Percentiles rank a stretch among this genome's conserved stretches.
Conservation (phyloP, 1,139 yeast genomes). For the Pichia sp. region DNA sequence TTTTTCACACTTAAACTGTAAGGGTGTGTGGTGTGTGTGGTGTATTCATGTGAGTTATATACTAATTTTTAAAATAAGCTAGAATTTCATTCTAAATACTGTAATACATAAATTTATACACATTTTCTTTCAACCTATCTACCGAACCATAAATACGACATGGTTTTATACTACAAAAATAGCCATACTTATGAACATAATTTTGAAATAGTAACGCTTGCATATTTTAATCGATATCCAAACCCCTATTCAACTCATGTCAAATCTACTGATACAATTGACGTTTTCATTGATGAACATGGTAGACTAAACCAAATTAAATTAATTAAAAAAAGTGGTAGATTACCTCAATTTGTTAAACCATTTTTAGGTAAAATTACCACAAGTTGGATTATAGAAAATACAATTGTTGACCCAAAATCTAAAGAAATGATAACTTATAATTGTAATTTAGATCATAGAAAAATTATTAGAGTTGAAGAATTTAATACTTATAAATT, state of each 20-base stretch:
- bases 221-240: slow-evolving; percentile 81
- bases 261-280: slow-evolving; percentile 72
- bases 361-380: slow-evolving; percentile 71
- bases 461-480: slow-evolving; percentile 70
- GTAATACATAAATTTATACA: too few relatives aligned
- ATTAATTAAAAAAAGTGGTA: slow-evolving; percentile 71
- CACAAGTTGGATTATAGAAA: slow-evolving; percentile 82
- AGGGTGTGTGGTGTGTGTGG: too few relatives aligned
- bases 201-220: slow-evolving; percentile 69
- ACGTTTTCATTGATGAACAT: slow-evolving; percentile 47
- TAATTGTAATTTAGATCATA: slow-evolving; percentile 83
- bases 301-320: slow-evolving; percentile 72
- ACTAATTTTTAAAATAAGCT: too few relatives aligned
- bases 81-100: too few relatives aligned
- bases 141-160: slow-evolving; percentile 21
- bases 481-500: slow-evolving; percentile 58
- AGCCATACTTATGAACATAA: slow-evolving; percentile 53
- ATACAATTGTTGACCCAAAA: slow-evolving; percentile 65
- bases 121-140: too few relatives aligned
- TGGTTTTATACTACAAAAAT: slow-evolving; percentile 65
- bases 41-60: too few relatives aligned
- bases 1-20: too few relatives aligned
- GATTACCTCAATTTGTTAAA: slow-evolving; percentile 72
- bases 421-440: slow-evolving; percentile 56
- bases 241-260: slow-evolving; percentile 92